phyloP scores from a whole-genome alignment of 768 basidiomycete species.

The Lepiota venenata region DNA sequence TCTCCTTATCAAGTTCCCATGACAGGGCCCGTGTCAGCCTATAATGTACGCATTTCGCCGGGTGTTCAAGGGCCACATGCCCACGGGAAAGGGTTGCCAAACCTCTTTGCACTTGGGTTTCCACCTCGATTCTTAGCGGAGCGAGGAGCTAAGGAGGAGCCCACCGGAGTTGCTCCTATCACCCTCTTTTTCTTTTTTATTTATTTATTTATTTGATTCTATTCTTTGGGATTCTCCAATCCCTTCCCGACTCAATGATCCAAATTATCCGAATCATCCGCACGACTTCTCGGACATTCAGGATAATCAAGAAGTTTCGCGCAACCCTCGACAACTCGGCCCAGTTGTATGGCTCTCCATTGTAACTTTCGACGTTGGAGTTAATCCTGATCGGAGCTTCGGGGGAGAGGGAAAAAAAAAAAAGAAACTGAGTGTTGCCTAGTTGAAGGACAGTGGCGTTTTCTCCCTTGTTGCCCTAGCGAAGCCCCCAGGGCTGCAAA shows the following conservation, averaged over 20 bases:
- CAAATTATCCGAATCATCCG: neutral
- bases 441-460: too few species aligned
- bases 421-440: neutral
- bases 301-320: constrained; percentile 5
- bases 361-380: neutral
- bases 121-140: neutral
- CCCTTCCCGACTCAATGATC: neutral
- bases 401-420: neutral
- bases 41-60: neutral
- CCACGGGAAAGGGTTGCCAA: constrained; percentile 7
- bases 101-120: too few species aligned
- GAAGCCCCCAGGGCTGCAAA: neutral
- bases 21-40: neutral
- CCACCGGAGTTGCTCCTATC: constrained; percentile 9
- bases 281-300: neutral
- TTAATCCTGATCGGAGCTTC: constrained; percentile 5
- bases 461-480: neutral
- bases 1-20: constrained; percentile 3
- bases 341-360: constrained; percentile 6
- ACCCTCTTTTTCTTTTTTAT: constrained; percentile 2
- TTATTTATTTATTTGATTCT: neutral
- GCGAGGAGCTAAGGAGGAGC: constrained; percentile 1
- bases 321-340: neutral
- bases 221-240: neutral
- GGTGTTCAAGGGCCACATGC: neutral